Base-by-base conservation (phyloP, 2,329 filamentous ascomycete genomes). In the Ophiostoma australiae region DNA sequence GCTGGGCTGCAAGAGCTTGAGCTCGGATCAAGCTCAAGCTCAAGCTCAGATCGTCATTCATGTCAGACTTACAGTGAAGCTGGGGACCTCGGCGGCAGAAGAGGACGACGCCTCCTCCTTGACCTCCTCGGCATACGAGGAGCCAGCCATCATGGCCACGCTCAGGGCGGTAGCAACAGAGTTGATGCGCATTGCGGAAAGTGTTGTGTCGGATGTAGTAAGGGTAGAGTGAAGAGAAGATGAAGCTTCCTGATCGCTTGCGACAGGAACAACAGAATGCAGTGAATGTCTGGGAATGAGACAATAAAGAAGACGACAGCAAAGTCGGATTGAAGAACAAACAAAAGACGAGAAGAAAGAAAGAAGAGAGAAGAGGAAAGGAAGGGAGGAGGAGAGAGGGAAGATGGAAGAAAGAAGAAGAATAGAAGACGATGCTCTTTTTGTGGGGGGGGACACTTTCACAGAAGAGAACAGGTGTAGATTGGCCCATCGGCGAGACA, bases 121-220 rank as follows among this genome's bases (percentile, higher is more conserved):
- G 74, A 85, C 83, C 75, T 91, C 88, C 75, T 91, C 90, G 74
- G 89, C 87, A 75, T 88, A 86, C 78, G 90, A 89, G 76, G 88
- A 87, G 80, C 89, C 87, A 75, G 90, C 90, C 78, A 91, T 81
- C 76, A 93, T 81, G 77, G 91, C 88, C 78, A 91, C 91, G 79
- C 92, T 90, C 78, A 91, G 87, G 76, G 91, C 88, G 76, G 90
- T 90, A 77, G 93, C 87, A 78, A 91, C 88, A 80, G 91, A 85
- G 83, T 91, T 90, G 82, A 97, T 89, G 88, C 91, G 92, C 93
- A 97, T 96, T 79, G 78, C 89, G 72, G 23, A 10, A 39, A 39
- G 58, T 13, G 65, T 17, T 27, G 58, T 23, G 7, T 31, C 37
- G 33, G 13, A 65, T 37, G 37, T 68, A n/a, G 44, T 31, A 31